Conservation (phyloP, 805 yeast species). For the Wickerhamiella qilinensis region DNA sequence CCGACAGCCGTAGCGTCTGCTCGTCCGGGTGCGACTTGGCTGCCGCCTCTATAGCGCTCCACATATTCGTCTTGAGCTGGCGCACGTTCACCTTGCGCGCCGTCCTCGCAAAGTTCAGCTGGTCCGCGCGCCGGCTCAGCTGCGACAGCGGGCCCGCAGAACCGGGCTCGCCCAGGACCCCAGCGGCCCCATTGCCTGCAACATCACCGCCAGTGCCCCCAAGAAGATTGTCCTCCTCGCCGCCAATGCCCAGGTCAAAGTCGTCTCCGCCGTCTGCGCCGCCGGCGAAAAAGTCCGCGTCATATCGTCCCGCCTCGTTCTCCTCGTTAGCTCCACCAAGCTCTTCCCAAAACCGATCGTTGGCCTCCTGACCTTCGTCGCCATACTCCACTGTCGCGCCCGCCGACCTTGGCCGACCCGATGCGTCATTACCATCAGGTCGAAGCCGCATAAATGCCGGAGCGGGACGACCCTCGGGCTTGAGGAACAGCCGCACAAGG, state of each 20-base stretch:
- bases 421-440: not conserved
- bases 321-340: constrained; percentile 8
- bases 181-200: not conserved
- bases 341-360: constrained; percentile 66
- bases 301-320: constrained; percentile 7
- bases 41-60: constrained; percentile 29
- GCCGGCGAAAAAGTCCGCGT: constrained; percentile 15
- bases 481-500: constrained; percentile 49
- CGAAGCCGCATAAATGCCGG: constrained; percentile 7
- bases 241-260: constrained; percentile 9
- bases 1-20: constrained; percentile 23
- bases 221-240: constrained; percentile 5
- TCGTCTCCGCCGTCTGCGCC: constrained; percentile 23
- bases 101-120: constrained; percentile 35
- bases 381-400: not conserved
- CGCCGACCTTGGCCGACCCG: constrained; percentile 1
- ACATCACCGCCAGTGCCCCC: not conserved
- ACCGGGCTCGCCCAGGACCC: too few relatives aligned
- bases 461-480: constrained; percentile 30
- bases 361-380: constrained; percentile 25
- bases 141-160: not conserved
- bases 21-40: not conserved
- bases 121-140: not conserved
- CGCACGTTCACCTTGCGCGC: constrained; percentile 72
- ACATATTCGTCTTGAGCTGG: constrained; percentile 54